Evolutionary conservation across 108 stramenopile species (phyloP), one percentile per base, ranked within the genome.

Genomic region (Pseudonitzschia multistriata): DNA sequence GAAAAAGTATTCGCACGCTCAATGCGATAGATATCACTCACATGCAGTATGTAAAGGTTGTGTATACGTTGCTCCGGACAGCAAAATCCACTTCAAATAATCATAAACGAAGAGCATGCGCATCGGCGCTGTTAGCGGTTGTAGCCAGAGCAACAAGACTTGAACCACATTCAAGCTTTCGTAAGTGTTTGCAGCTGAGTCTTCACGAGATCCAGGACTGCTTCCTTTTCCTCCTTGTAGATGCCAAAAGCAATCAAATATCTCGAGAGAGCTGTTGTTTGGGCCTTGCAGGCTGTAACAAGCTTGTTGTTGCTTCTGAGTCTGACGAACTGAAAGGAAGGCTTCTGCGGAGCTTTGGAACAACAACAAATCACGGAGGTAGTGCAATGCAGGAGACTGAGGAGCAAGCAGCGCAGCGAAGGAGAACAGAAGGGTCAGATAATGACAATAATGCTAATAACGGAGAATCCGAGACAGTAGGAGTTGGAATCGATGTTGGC

Each of bases 241-340:
- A 92, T 54, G 82, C 87, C 5, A 95, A 92, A 70, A 82, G 83
- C 78, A 92, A 84, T 39, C 93, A 95, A 27, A 67, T 95, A 8
- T 78, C 81, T 24, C 71, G 93, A 10, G 93, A 95, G 53, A 87
- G 91, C 76, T 86, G 84, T 60, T 90, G 88, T 76, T 70, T 81
- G 2, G 93, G 93, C 0, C 74, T 95, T 39, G 86, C 88, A 53
- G 93, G 91, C 1, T 90, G 89, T 36, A 71, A 80, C 25, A 89
- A 90, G 36, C 74, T 94, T 21, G 80, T 59, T 74, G 6, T 49
- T 73, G 56, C 8, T 56, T 35, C 29, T 17, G 62, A 39, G 42
- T 45, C 33, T 30, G 81, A 79, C 3, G 74, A 68, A 5, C 62
- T 92, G 40, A 87, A 87, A 70, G 68, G 64, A 5, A 61, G 73